These are phyloP conservation scores for Russula vinacea DNA, from an alignment of 768 basidiomycete genomes.

Conservation along the genomic window DNA sequence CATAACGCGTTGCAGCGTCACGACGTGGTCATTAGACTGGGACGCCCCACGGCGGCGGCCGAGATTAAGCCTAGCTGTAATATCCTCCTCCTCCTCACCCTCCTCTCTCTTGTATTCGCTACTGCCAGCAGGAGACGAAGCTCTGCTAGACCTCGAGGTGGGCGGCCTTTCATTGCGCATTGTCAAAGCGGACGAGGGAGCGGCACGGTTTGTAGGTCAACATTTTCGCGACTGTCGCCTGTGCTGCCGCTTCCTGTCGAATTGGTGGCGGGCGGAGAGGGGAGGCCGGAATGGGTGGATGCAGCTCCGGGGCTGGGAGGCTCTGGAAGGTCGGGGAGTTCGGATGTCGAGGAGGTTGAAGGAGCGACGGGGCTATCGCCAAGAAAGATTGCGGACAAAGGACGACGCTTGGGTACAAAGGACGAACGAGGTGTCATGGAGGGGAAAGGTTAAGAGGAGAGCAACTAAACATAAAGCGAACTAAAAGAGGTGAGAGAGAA, in stretches of 20 bases:
- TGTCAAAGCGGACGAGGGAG: conserved; percentile 34
- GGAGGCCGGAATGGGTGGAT: conserved; percentile 61
- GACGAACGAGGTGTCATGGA: conserved; percentile 53
- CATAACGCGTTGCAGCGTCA: conserved; percentile 64
- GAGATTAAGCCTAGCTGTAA: conserved; percentile 49
- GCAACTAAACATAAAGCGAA: conserved; percentile 27
- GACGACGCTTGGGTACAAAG: conserved; percentile 46
- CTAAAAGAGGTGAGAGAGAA: conserved; percentile 4
- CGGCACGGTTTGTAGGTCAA: conserved; percentile 39
- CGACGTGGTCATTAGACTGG: conserved; percentile 49
- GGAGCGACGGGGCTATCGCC: conserved; percentile 39
- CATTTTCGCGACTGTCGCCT: conserved; percentile 39
- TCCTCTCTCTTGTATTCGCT: conserved; percentile 52
- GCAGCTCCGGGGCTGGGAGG: conserved; percentile 60
- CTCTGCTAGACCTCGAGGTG: conserved; percentile 31
- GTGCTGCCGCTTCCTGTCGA: conserved; percentile 68
- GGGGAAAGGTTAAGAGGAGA: conserved; percentile 17
- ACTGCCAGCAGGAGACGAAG: conserved; percentile 37
- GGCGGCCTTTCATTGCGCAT: conserved; percentile 43
- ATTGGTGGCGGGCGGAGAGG: conserved; percentile 82
- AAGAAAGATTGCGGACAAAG: conserved; percentile 61
- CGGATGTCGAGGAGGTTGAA: conserved; percentile 37
- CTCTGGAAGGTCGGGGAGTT: conserved; percentile 51
- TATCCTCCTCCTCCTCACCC: conserved; percentile 56
- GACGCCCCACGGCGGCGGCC: conserved; percentile 36